A percentile compares a stretch with the other conserved stretches of the same genome.
Conservation (phyloP, 2,329 filamentous ascomycete species). For the Fusarium cicatricum region DNA sequence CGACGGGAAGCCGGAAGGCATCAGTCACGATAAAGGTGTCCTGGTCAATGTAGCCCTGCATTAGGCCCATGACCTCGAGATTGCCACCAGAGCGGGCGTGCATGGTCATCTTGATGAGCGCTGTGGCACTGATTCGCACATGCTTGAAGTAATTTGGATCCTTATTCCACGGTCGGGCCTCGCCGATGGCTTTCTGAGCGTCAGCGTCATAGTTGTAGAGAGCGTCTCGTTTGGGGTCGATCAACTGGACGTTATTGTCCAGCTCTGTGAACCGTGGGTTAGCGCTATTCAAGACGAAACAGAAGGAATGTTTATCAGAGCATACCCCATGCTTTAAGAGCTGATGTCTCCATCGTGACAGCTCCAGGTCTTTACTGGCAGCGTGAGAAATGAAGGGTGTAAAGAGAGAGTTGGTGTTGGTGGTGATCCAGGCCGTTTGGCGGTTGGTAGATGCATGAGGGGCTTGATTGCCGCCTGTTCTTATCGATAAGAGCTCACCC, state of each 20-base stretch:
- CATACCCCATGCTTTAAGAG: constrained; percentile 45
- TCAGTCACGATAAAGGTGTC: constrained; percentile 93
- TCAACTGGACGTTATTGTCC: constrained; percentile 83
- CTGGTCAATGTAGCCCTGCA: constrained; percentile 91
- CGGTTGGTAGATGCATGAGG: constrained; percentile 22
- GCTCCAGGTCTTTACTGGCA: constrained; percentile 18
- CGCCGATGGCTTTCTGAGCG: constrained; percentile 71
- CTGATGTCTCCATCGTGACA: constrained; percentile 43
- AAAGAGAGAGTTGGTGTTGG: constrained; percentile 30
- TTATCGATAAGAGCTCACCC: constrained; percentile 42
- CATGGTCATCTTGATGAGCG: constrained; percentile 99
- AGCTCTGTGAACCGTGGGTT: constrained; percentile 67
- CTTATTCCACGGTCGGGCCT: constrained; percentile 75
- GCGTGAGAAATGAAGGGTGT: constrained; percentile 12
- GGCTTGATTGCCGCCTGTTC: constrained; percentile 32
- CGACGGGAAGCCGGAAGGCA: constrained; percentile 90
- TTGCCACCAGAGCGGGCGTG: constrained; percentile 94
- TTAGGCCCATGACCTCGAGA: constrained; percentile 96
- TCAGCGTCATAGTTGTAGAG: constrained; percentile 84
- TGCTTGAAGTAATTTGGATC: constrained; percentile 91
- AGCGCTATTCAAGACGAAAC: not conserved
- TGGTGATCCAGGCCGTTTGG: constrained; percentile 16
- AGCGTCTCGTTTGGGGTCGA: constrained; percentile 87
- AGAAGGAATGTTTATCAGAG: not conserved
- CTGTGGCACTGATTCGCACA: constrained; percentile 91